Evolutionary conservation across 805 yeast species (phyloP).

Genomic region (Ogataea populi-albae): DNA sequence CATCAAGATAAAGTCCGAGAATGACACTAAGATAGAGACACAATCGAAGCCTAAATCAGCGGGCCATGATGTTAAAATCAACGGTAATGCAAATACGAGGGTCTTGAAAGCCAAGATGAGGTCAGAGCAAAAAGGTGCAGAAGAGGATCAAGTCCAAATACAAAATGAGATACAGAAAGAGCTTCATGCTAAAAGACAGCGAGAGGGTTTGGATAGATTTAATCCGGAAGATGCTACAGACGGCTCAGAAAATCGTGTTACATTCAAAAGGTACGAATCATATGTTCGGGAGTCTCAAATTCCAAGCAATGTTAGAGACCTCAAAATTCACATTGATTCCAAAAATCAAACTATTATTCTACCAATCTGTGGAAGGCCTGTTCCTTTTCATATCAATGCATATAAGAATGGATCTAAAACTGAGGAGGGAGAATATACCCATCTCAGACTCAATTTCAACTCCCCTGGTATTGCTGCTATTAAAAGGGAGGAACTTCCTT

Average conservation of each 20-base stretch:
- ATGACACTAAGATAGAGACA: conserved; percentile 9
- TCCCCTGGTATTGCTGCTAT: conserved; percentile 75
- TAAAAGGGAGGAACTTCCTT: conserved; percentile 79
- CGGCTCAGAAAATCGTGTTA: conserved; percentile 57
- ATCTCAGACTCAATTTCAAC: conserved; percentile 84
- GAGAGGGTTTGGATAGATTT: conserved; percentile 80
- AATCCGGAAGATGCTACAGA: conserved; percentile 75
- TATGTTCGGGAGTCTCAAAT: conserved; percentile 91
- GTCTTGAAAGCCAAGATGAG: conserved; percentile 76
- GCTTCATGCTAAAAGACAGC: conserved; percentile 79
- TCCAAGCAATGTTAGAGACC: conserved; percentile 77
- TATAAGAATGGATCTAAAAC: conserved; percentile 92
- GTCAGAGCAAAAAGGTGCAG: conserved; percentile 68
- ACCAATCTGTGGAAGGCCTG: conserved; percentile 94
- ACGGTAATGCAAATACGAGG: conserved; percentile 48
- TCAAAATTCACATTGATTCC: conserved; percentile 82
- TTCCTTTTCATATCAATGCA: conserved; percentile 93
- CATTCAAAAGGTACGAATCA: conserved; percentile 92
- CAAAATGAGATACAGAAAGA: conserved; percentile 80
- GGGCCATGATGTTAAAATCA: conserved; percentile 18
- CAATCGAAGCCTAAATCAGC: conserved; percentile 7
- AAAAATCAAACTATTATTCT: conserved; percentile 84
- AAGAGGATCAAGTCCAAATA: conserved; percentile 75
- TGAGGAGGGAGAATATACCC: conserved; percentile 95
- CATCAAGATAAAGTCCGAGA: conserved; percentile 15